These are phyloP conservation scores for Aaosphaeria pasadenensis DNA, from an alignment of 2,329 filamentous ascomycete species.

Conservation along the genomic window DNA sequence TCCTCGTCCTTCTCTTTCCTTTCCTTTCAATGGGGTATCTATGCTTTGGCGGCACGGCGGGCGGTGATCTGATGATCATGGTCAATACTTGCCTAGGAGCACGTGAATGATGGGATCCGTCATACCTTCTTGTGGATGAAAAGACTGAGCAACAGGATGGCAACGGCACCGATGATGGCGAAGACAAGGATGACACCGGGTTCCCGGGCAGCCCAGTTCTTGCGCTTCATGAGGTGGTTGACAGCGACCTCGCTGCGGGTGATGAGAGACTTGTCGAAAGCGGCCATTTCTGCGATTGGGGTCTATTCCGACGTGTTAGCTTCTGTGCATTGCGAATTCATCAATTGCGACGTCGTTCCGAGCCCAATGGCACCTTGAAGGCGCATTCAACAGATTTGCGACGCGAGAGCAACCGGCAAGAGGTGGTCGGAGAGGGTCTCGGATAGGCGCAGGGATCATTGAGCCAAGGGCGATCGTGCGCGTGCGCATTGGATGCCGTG, in stretches of 20 bases:
- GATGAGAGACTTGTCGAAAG: slow-evolving; percentile 34
- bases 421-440: no score
- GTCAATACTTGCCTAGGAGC: background rate
- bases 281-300: slow-evolving; percentile 31
- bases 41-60: slow-evolving; percentile 3
- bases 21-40: slow-evolving; percentile 6
- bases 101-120: background rate
- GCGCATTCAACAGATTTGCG: no score
- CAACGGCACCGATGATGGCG: slow-evolving; percentile 58
- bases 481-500: no score
- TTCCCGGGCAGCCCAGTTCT: slow-evolving; percentile 57
- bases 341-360: no score
- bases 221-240: slow-evolving; percentile 50
- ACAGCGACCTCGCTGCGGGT: slow-evolving; percentile 35
- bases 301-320: background rate
- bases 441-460: no score
- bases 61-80: slow-evolving; percentile 5
- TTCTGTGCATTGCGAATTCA: no score
- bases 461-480: no score
- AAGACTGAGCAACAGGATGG: slow-evolving; percentile 48
- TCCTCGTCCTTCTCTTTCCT: background rate
- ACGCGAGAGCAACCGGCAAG: no score
- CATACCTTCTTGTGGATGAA: slow-evolving; percentile 48
- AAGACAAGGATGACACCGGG: slow-evolving; percentile 63
- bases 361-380: no score